phyloP scores from a whole-genome alignment of 2,329 filamentous ascomycete genomes.

The Dothideomycetes sp. region DNA sequence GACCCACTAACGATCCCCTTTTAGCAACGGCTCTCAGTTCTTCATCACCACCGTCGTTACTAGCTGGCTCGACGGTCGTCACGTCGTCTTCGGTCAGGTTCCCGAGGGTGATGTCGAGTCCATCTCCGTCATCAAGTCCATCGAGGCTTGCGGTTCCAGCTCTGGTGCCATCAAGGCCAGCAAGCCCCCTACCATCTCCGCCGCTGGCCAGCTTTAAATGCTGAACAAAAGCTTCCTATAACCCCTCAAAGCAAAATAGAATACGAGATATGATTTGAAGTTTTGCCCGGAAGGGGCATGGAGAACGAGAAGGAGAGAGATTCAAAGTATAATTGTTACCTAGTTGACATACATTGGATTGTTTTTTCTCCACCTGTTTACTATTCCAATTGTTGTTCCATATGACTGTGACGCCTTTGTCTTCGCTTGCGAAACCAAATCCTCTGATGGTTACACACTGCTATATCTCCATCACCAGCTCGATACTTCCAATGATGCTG shows the following conservation, averaged over 20 bases:
- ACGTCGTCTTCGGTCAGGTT: slow-evolving; percentile 79
- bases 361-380: not conserved
- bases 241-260: slow-evolving; percentile 3
- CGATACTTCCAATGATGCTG: not conserved
- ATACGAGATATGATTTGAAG: slow-evolving; percentile 12
- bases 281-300: no score
- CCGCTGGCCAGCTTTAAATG: slow-evolving; percentile 34
- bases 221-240: not conserved
- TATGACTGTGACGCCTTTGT: not conserved
- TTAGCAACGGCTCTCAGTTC: slow-evolving; percentile 62
- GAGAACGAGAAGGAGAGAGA: no score
- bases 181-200: slow-evolving; percentile 46
- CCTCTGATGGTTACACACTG: no score
- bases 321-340: no score
- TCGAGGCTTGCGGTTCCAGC: slow-evolving; percentile 50
- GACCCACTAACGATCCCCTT: slow-evolving; percentile 4
- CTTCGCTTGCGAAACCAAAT: not conserved
- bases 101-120: slow-evolving; percentile 42
- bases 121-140: slow-evolving; percentile 47
- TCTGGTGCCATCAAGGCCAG: slow-evolving; percentile 44
- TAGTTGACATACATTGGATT: not conserved
- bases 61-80: slow-evolving; percentile 64
- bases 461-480: not conserved
- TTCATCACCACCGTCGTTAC: slow-evolving; percentile 62
- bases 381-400: not conserved